A percentile compares a stretch with the other conserved stretches of the same genome.
Evolutionary conservation across 148 eudicot species (phyloP).

Genomic region (Silene uniflora): DNA sequence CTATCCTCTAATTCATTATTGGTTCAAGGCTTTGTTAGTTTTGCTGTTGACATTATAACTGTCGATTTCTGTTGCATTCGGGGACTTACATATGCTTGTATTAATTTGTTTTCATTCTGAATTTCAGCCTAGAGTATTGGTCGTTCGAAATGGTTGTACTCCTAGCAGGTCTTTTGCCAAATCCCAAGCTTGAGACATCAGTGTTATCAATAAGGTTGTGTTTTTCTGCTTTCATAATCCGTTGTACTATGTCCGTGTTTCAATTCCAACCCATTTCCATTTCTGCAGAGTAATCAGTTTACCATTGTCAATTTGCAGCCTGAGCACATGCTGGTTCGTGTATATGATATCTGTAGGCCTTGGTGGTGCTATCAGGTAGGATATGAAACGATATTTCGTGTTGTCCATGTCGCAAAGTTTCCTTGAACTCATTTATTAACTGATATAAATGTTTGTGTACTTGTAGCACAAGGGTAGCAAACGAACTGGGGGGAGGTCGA

Average conservation of each 20-base stretch:
- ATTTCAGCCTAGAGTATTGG: slow-evolving; percentile 37
- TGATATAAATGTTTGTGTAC: neutral
- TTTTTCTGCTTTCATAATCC: too few relatives aligned
- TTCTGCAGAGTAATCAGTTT: slow-evolving; percentile 34
- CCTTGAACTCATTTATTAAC: too few relatives aligned
- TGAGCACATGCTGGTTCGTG: slow-evolving; percentile 76
- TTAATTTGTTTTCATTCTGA: neutral
- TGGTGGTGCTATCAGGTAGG: slow-evolving; percentile 68
- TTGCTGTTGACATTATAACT: too few relatives aligned
- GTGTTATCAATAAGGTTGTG: slow-evolving; percentile 60
- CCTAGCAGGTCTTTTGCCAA: slow-evolving; percentile 49
- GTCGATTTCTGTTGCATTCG: too few relatives aligned
- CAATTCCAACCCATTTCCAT: slow-evolving; percentile 10
- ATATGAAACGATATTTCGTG: neutral
- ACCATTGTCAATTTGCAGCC: slow-evolving; percentile 32
- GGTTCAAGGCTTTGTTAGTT: too few relatives aligned
- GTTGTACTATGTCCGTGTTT: too few relatives aligned
- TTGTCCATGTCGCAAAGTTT: too few relatives aligned
- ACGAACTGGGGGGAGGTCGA: slow-evolving; percentile 59
- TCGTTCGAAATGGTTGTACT: slow-evolving; percentile 35
- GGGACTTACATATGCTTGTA: too few relatives aligned
- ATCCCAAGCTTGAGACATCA: slow-evolving; percentile 64
- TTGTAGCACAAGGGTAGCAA: slow-evolving; percentile 57
- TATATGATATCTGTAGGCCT: slow-evolving; percentile 74
- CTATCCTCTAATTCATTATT: too few relatives aligned